Base-by-base conservation (phyloP, 805 yeast genomes). In the Cyberlindnera mississippiensis region DNA sequence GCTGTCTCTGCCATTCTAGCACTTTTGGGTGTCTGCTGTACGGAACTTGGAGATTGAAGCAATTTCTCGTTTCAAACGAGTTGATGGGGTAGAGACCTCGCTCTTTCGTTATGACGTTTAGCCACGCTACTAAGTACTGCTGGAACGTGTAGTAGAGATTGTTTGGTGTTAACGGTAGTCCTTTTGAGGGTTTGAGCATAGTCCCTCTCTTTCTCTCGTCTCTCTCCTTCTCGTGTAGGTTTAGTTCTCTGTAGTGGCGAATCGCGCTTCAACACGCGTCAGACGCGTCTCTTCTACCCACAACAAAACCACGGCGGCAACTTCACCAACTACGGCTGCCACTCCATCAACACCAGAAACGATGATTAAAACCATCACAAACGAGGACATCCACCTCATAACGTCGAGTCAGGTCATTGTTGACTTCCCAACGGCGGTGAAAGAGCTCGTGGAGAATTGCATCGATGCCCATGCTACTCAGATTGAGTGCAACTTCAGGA, bases 401-500 rank as follows among this genome's bases (percentile, higher is more conserved):
- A 88, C 96, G 0, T 87, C 97, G 0, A 96, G 96, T 0, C 99
- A 93, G 60, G 98, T 93, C 12, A 85, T 93, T 11, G 75, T 81
- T 5, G 96, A 86, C 52, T 63, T 93, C 33, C 69, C 77, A 0
- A 78, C 91, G 0, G 84, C 86, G 0, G 80, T 84, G 24, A 91
- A 91, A 57, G 99, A 91, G 59, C 64, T 90, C 2, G 71, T 93
- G 3, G 99, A 91, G 55, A 91, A 91, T 59, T 68, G 93, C 24
- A 65, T 91, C 6, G 99, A 93, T 64, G 93, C 97, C 0, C 61
- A 71, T 17, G 75, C 93, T 9, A 69, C 75, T 0, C 76, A 75
- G 39, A 69, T 93, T 24, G 95, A 87, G 37, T 66, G 91, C 13
- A 66, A 67, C 2, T 78, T 91, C 53, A 70, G 69, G 52, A 78